Evolutionary conservation across 1,139 yeast genomes (phyloP), one percentile per base, ranked within the genome.

Genomic region (Geotrichum aggregatum): DNA sequence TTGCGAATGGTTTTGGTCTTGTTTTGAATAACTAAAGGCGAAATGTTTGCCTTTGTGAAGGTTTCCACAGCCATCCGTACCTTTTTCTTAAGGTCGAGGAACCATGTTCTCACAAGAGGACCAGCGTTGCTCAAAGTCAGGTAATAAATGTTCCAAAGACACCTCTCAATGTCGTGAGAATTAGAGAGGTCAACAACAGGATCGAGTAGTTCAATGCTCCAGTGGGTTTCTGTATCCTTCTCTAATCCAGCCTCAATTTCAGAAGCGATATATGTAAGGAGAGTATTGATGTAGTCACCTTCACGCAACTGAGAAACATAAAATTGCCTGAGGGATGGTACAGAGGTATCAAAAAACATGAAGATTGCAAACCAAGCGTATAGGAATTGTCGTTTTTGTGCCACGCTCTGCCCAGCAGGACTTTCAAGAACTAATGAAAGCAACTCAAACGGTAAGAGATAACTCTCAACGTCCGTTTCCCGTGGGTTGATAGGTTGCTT

Each of bases 281-380:
- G 54, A 5, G 67, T 66, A 11, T 72, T 73, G 10, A 86, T 68
- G 22, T 76, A 66, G 21, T 75, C 76, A 3, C 70, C 69, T 2
- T 75, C 74, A 54, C 75, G 76, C 52, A 88, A 66, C 58, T 84
- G 84, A 26, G 72, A 71, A 38, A 84, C 75, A 61, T 84, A 85
- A 45, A 76, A 74, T 45, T 78, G 76, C 54, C 91, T 75, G 59
- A 87, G 74, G 41, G 80, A 78, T 59, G 80, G 64, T 6, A 94
- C 80, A 5, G 86, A 78, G 55, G 82, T 81, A 52, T 78, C 76
- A 63, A 89, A 86, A 64, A 82, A 82, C 30, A 71, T 72, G 58
- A 86, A 76, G 0, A 86, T 66, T 52, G 87, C 68, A 53, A 71
- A 71, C 95, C 96, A 89, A 43, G 82, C 72, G 82, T 88, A 82